A percentile compares a stretch with the other conserved stretches of the same genome.
Evolutionary conservation across 2,329 filamentous ascomycete genomes (phyloP).

Genomic region (Hypocrella siamensis): DNA sequence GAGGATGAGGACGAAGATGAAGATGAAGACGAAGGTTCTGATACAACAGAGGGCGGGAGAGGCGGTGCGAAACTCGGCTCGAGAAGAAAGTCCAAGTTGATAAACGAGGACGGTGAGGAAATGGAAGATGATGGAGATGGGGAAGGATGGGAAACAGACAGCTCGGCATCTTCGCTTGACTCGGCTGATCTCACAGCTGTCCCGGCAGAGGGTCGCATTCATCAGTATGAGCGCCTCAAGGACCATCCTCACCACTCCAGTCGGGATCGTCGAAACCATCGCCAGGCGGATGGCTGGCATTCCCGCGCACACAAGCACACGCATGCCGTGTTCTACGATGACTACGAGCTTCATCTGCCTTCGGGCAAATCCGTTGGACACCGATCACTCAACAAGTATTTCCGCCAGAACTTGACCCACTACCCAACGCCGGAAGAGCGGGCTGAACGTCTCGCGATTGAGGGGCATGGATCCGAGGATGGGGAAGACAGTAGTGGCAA

Average conservation of each 20-base stretch:
- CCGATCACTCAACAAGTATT: constrained; percentile 75
- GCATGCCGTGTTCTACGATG: constrained; percentile 73
- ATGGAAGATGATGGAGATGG: constrained; percentile 40
- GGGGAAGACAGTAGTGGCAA: constrained; percentile 20
- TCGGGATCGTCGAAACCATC: constrained; percentile 55
- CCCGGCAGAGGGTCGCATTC: constrained; percentile 55
- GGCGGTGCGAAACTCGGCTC: constrained; percentile 57
- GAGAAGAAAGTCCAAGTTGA: constrained; percentile 35
- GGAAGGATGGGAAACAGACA: constrained; percentile 93
- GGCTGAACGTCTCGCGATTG: constrained; percentile 48
- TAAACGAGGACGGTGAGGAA: constrained; percentile 31
- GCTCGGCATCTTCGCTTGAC: constrained; percentile 73
- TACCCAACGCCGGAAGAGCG: constrained; percentile 70
- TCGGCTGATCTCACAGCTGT: constrained; percentile 71
- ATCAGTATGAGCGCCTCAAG: constrained; percentile 56
- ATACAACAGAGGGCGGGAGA: constrained; percentile 18
- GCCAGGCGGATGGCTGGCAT: constrained; percentile 62
- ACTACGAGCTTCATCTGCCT: constrained; percentile 86
- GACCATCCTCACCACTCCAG: constrained; percentile 64
- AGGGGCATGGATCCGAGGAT: constrained; percentile 18
- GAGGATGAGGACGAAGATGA: constrained; percentile 50
- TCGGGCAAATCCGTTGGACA: constrained; percentile 83
- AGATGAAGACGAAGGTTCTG: constrained; percentile 37
- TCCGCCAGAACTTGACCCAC: constrained; percentile 77
- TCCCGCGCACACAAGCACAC: constrained; percentile 63